These are phyloP conservation scores for Calcarisporium arbuscula DNA, from an alignment of 2,329 filamentous ascomycete genomes.

Conservation along the genomic window DNA sequence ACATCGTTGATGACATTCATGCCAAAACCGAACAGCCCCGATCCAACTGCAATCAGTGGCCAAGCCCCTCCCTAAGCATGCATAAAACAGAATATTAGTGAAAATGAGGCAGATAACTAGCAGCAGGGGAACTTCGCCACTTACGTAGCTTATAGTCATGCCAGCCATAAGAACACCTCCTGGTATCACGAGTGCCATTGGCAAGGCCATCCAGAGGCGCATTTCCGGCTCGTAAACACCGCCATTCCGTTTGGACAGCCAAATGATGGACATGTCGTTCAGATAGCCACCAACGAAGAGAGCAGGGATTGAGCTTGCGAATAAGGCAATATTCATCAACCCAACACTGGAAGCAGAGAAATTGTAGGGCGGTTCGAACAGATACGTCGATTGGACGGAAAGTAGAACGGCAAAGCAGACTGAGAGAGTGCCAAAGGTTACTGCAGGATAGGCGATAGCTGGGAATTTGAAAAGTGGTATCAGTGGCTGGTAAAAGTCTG, in stretches of 20 bases:
- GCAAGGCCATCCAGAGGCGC: no score
- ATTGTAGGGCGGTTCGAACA: slow-evolving; percentile 33
- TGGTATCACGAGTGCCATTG: no score
- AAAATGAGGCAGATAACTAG: no score
- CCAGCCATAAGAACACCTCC: no score
- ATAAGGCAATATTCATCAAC: slow-evolving; percentile 42
- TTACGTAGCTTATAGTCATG: no score
- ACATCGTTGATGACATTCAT: slow-evolving; percentile 27
- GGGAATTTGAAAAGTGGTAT: slow-evolving; percentile 16
- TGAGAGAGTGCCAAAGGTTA: slow-evolving; percentile 32
- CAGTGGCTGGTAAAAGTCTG: slow-evolving; percentile 10
- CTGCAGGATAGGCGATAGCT: slow-evolving; percentile 29
- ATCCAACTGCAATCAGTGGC: slow-evolving; percentile 28
- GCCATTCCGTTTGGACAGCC: slow-evolving; percentile 43
- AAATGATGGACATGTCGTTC: slow-evolving; percentile 41
- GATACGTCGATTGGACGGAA: slow-evolving; percentile 10
- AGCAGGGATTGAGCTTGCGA: slow-evolving; percentile 42
- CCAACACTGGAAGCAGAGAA: slow-evolving; percentile 42
- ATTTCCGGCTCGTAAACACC: slow-evolving; percentile 55
- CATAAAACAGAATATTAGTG: no score
- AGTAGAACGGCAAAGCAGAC: slow-evolving; percentile 25
- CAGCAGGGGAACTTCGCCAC: no score
- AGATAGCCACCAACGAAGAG: slow-evolving; percentile 44
- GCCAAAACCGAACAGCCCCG: slow-evolving; percentile 29
- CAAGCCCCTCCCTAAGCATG: no score